A percentile compares a stretch with the other conserved stretches of the same genome.
Evolutionary conservation across 352 stramenopile species (phyloP).

Genomic region (Blastocystis sp.): DNA sequence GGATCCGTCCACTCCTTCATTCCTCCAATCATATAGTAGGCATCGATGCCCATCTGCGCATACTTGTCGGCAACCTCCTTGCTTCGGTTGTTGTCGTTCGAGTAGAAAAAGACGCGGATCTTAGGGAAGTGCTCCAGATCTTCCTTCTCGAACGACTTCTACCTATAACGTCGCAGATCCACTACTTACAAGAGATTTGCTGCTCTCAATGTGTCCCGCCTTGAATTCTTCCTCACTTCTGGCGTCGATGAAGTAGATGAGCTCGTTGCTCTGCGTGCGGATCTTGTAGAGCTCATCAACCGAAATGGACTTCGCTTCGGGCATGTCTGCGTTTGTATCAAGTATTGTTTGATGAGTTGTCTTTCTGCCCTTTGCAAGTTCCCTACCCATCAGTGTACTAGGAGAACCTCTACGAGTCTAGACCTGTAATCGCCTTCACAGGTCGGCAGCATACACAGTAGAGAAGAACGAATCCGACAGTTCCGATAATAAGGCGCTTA

Average conservation of each 20-base stretch:
- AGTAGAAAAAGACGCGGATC: conserved; percentile 49
- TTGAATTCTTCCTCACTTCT: conserved; percentile 17
- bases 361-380: not conserved
- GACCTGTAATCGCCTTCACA: not conserved
- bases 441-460: conserved; percentile 5
- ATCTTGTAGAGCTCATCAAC: conserved; percentile 20
- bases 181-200: not conserved
- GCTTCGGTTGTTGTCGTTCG: conserved; percentile 15
- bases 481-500: not conserved
- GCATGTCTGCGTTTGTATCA: not conserved
- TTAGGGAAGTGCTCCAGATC: not conserved
- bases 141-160: conserved; percentile 1
- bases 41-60: not conserved
- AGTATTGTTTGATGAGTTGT: not conserved
- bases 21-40: conserved; percentile 5
- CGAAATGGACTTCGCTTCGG: not conserved
- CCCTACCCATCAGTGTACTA: not conserved
- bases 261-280: conserved; percentile 23
- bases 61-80: not conserved
- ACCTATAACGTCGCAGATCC: not conserved
- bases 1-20: conserved; percentile 3
- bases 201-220: not conserved
- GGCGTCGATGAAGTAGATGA: conserved; percentile 3
- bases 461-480: not conserved
- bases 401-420: not conserved